Evolutionary conservation across 1,284 basidiomycete genomes (phyloP).

Genomic region (Trichosporon ovoides): DNA sequence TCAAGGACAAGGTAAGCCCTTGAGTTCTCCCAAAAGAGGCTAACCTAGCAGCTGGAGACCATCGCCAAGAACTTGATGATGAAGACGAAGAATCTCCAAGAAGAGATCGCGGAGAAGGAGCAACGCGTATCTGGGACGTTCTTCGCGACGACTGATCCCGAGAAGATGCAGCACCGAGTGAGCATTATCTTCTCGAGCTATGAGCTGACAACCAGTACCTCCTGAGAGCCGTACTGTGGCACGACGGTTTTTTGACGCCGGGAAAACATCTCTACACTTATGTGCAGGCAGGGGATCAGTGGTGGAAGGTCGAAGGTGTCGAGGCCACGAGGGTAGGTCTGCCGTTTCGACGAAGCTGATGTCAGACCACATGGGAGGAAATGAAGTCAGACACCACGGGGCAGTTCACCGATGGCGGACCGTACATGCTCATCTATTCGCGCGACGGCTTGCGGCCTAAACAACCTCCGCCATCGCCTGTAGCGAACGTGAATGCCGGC

Average conservation of each 20-base stretch:
- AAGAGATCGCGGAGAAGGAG: conserved; percentile 26
- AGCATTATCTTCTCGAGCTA: not conserved
- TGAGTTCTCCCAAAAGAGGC: not conserved
- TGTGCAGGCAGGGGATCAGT: conserved; percentile 27
- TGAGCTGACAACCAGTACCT: conserved; percentile 25
- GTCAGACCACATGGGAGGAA: conserved; percentile 28
- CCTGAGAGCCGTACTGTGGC: conserved; percentile 34
- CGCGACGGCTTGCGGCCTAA: conserved; percentile 22
- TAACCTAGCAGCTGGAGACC: conserved; percentile 12
- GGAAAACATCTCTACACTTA: conserved; percentile 38
- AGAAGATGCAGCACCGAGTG: conserved; percentile 31
- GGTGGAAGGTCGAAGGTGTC: conserved; percentile 42
- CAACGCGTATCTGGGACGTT: conserved; percentile 16
- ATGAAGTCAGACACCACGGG: conserved; percentile 36
- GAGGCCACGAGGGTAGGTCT: conserved; percentile 26
- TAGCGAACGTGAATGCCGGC: not conserved
- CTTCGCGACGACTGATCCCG: conserved; percentile 37
- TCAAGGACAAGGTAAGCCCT: conserved; percentile 30
- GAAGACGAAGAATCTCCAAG: conserved; percentile 24
- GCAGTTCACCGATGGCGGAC: conserved; percentile 42
- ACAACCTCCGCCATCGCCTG: not conserved
- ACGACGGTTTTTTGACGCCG: conserved; percentile 37
- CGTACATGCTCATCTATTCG: conserved; percentile 36
- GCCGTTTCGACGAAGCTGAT: not conserved
- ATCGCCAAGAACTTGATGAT: conserved; percentile 14